Evolutionary conservation across 257 asterid genomes (phyloP).

Genomic region (Mitragyna speciosa): DNA sequence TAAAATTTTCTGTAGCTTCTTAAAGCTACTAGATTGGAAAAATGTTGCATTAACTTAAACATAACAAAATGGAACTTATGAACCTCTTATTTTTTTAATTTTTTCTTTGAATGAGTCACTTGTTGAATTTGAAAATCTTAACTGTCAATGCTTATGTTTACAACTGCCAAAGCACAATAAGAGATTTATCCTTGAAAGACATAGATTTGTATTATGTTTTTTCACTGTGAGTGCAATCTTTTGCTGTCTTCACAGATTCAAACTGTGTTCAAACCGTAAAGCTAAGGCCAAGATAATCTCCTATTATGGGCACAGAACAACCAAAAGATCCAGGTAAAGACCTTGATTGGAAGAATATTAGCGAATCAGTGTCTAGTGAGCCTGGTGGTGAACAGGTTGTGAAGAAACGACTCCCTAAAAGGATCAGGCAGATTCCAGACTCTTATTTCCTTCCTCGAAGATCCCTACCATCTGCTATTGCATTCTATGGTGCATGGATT

Average conservation of each 20-base stretch:
- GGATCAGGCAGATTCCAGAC: slow-evolving; percentile 73
- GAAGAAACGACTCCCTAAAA: slow-evolving; percentile 63
- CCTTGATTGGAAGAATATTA: slow-evolving; percentile 63
- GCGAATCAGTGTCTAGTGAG: slow-evolving; percentile 36
- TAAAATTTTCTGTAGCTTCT: neutral
- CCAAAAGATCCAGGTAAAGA: slow-evolving; percentile 46
- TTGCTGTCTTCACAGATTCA: slow-evolving; percentile 19
- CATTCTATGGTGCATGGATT: slow-evolving; percentile 62
- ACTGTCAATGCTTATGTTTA: no score
- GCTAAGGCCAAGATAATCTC: slow-evolving; percentile 11
- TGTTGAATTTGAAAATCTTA: neutral
- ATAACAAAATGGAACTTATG: neutral
- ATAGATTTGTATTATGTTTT: neutral
- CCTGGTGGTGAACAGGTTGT: slow-evolving; percentile 43
- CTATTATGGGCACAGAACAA: slow-evolving; percentile 45
- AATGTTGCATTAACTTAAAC: neutral
- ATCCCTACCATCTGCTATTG: slow-evolving; percentile 46
- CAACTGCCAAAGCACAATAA: neutral
- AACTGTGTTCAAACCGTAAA: neutral
- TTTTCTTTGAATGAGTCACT: neutral
- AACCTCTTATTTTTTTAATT: neutral
- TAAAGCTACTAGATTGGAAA: neutral
- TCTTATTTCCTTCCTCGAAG: slow-evolving; percentile 75
- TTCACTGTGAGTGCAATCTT: neutral
- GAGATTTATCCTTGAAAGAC: neutral